Evolutionary conservation across 441 rosid genomes (phyloP), one percentile per base, ranked within the genome.

Genomic region (Eruca vesicaria): DNA sequence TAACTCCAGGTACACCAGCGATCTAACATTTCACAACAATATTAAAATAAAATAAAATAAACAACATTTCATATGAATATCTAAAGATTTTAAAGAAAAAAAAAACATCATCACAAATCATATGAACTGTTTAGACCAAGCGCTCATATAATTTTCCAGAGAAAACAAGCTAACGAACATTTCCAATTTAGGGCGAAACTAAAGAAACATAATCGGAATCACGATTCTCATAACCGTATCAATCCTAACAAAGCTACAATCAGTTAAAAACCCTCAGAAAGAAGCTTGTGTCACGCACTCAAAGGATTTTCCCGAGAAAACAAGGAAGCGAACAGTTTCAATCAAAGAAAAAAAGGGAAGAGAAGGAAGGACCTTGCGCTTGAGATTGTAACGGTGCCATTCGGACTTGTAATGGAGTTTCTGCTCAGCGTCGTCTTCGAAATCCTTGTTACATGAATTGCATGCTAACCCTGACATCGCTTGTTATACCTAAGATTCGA

Each of bases 1-100:
- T 95, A 81, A 95, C 98, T 69, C 98, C 99, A 0, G 99, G 98
- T 75, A 95, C 97, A 32, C 97, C 97, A 77, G 97, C 99, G n/a
- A 95, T 86, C 98, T 95, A 66, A 68, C 29, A 57, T 29, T 59
- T 64, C 48, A 45, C 19, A 45, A 32, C 35, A 32, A 32, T 32
- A 28, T 3, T 32, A n/a, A n/a, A n/a, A n/a, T 33, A 2, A 45
- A 59, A 5, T 23, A 10, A 16, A 3, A 12, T 36, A 6, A 64
- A 63, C 15, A 28, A 23, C 38, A 15, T 18, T 63, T 36, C 36
- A 33, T 33, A 33, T 33, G 36, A 33, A 33, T 9, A 33, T 36
- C 43, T 36, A 36, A 36, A 36, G 43, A 7, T 32, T 32, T 32
- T n/a, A n/a, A n/a, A n/a, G n/a, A n/a, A 32, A 8, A 32, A 11